A percentile compares a stretch with the other conserved stretches of the same genome.
Conservation (phyloP, 2,329 filamentous ascomycete genomes). For the Microthyrium microscopicum region DNA sequence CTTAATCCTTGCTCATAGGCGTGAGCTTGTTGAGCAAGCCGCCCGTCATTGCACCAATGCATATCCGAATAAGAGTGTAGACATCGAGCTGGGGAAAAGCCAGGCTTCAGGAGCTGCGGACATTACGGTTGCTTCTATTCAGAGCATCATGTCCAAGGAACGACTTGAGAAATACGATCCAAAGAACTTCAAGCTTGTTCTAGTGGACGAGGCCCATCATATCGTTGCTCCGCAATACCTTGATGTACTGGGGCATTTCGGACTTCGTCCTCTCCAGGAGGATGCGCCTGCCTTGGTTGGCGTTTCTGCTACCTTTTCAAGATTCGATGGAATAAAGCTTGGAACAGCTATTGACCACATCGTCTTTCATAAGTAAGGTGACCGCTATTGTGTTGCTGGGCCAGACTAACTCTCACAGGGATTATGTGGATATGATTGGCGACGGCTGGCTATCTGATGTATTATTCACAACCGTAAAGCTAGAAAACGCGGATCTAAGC, state of each 20-base stretch:
- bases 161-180: slow-evolving; percentile 75
- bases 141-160: slow-evolving; percentile 61
- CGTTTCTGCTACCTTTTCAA: slow-evolving; percentile 66
- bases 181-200: slow-evolving; percentile 62
- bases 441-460: slow-evolving; percentile 86
- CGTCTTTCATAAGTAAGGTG: slow-evolving; percentile 62
- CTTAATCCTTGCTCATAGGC: slow-evolving; percentile 78
- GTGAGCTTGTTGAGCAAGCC: slow-evolving; percentile 89
- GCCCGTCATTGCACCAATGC: slow-evolving; percentile 64
- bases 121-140: slow-evolving; percentile 83
- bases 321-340: slow-evolving; percentile 69
- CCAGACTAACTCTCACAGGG: slow-evolving; percentile 18
- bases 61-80: slow-evolving; percentile 66
- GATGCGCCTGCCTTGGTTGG: slow-evolving; percentile 57
- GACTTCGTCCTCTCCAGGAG: slow-evolving; percentile 32
- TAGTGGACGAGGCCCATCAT: slow-evolving; percentile 95
- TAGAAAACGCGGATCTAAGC: slow-evolving; percentile 64
- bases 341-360: slow-evolving; percentile 85
- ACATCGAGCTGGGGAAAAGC: slow-evolving; percentile 77
- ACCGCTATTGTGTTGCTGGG: neutral
- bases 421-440: slow-evolving; percentile 65
- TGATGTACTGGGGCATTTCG: slow-evolving; percentile 60
- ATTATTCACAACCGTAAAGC: slow-evolving; percentile 84
- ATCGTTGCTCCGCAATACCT: slow-evolving; percentile 77
- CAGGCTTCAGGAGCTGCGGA: slow-evolving; percentile 69